Base-by-base conservation (phyloP, 2,329 filamentous ascomycete species). In the Didymella pomorum region DNA sequence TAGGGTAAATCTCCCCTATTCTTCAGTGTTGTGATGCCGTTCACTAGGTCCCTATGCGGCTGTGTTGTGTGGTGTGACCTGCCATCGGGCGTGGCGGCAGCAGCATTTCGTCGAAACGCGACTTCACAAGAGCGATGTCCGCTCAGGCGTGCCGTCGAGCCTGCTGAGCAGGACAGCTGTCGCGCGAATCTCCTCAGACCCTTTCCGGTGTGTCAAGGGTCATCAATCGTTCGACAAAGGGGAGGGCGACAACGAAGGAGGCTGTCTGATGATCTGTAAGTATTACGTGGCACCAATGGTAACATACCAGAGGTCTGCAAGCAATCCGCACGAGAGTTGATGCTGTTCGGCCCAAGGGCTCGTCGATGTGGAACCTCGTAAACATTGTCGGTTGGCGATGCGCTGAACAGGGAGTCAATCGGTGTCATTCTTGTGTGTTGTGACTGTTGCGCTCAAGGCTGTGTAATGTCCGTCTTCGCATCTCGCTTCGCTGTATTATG, bases 171-270 rank as follows among this genome's bases (percentile, higher is more conserved):
- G 35, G 37, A 57, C 41, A 51, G 44, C 48, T 52, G n/a, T 41
- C 20, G 6, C 23, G 49, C 18, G 47, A 46, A 51, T 44, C 68
- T 77, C 70, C 71, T 76, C 28, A 53, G 56, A 53, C 56, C 43
- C 52, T 53, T 20, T 58, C 44, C 8, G 44, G 35, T n/a, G 14
- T 44, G 31, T 58, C 25, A 28, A 58, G 43, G 37, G 46, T 39
- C 12, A 51, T 39, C 35, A 56, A 12, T 41, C 28, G 26, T 45
- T 50, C 20, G 21, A 33, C 29, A 54, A 14, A n/a, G 20, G 46
- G 33, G 29, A 14, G 37, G 45, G 57, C 23, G 41, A 54, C 31
- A 54, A 31, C 39, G 46, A 47, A 41, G 33, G 25, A 61, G 55
- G 47, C 59, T 61, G 47, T 61, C 51, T 58, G 47, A 12, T 58